Base-by-base conservation (phyloP, 345 rosid genomes). In the Hirschfeldia incana region DNA sequence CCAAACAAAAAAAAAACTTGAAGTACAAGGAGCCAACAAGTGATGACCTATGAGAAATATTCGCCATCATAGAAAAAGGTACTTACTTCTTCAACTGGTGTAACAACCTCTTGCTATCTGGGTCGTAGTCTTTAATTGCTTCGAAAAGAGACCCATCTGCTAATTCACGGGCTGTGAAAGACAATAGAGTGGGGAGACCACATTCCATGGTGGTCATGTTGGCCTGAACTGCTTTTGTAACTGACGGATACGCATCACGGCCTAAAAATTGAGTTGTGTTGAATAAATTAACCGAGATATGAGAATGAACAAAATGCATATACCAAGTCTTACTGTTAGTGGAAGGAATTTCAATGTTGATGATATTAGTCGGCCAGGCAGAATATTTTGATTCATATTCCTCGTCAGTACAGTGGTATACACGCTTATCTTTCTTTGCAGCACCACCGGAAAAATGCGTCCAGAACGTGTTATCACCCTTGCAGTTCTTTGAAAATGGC, bases 121-220 rank as follows among this genome's bases (percentile, higher is more conserved):
- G 87, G 83, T 95, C 99, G 82, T 93, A 95, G 74, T 91, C 91
- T 83, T 95, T 91, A 55, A 95, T 95, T 73, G 97, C 93, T 86
- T 88, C 90, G 85, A 95, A 95, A 79, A 95, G 86, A 67, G 99
- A 87, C 68, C 99, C 99, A 85, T 95, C 98, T 42, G 97, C 86
- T 81, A 95, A 74, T 85, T 95, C 99, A 80, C 94, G 92, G 72
- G 99, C 97, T 30, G 97, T 89, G 87, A 95, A 95, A 66, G 99
- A 90, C 86, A 95, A 75, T 70, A 86, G 91, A 79, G 91, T 87
- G 46, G 99, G 97, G 65, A 91, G 86, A 76, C 96, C 97, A 84
- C 97, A 95, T 88, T 91, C 98, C 91, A 88, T 82, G 82, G 62
- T 84, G 64, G 98, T 89, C 73, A 87, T 78, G 87, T 93, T 93